Evolutionary conservation across 768 basidiomycete genomes (phyloP), one percentile per base, ranked within the genome.

Genomic region (Boletus rubropictus): DNA sequence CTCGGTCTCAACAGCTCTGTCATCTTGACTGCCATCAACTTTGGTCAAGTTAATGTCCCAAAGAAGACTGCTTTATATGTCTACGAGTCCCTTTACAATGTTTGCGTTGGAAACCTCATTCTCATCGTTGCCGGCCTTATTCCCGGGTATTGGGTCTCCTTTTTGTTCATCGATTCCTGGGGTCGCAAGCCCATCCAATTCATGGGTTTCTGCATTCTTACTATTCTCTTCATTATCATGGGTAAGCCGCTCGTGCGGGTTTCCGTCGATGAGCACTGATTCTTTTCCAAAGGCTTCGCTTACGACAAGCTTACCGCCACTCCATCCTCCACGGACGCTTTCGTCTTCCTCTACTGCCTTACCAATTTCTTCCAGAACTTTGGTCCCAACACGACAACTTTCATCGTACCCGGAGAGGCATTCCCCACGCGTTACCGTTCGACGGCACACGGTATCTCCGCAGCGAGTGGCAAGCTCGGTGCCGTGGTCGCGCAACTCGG

Each of bases 321-420:
- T 2, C 4, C 54, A 3, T 10, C 62, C 2, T 63, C 69, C 17
- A 73, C 40, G 14, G 78, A 79, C 29, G 86, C 74, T 2, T 90
- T 92, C 63, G 81, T 89, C 40, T 84, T 86, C 70, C 76, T 89
- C 22, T 92, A 91, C 71, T 87, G 87, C 62, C 71, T 92, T n/a
- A 78, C 87, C 57, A 85, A 87, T 63, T 89, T 89, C 71, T 89
- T 90, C 84, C 84, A 88, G 71, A 91, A 91, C 69, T 91, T 89
- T 52, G 89, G 86, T 2, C 86, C 84, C 9, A 88, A 89, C 56
- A 77, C 77, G 0, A 90, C 86, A 1, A 89, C 88, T 0, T 91
- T 92, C 64, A 49, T 90, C 45, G 70, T 90, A 4, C 88, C 89
- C 0, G 87, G 86, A 53, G 90, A 93, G 62, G 77, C 72, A 21